Percentiles rank a stretch among this genome's conserved stretches.
Conservation (phyloP, 2,329 filamentous ascomycete species). For the Amauroascus verrucosus region DNA sequence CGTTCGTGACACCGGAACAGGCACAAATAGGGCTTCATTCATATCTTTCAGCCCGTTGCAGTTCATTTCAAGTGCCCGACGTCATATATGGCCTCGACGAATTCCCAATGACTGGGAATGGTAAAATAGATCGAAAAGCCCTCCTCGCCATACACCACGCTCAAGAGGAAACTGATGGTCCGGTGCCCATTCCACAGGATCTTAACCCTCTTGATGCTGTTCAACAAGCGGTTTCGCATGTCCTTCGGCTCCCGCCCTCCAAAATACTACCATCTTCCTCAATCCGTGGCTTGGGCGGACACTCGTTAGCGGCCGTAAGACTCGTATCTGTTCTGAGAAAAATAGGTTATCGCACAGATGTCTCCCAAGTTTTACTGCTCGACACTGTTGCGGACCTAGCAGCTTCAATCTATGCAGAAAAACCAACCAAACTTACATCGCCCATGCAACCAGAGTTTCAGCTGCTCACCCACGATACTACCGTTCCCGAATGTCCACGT, state of each 20-base stretch:
- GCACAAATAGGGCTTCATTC: not conserved
- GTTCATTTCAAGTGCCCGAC: slow-evolving; percentile 7
- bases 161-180: not conserved
- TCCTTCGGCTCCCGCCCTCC: not conserved
- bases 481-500: not conserved
- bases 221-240: not conserved
- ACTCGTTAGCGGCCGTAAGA: not conserved
- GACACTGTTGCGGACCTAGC: not conserved
- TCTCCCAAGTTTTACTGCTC: not conserved
- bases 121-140: not conserved
- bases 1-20: slow-evolving; percentile 14
- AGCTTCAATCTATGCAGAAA: not conserved
- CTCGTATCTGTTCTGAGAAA: not conserved
- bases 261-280: not conserved
- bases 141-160: not conserved
- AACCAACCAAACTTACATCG: not conserved
- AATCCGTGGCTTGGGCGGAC: slow-evolving; percentile 2
- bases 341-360: not conserved
- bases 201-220: not conserved
- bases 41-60: slow-evolving; percentile 4
- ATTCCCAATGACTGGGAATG: not conserved
- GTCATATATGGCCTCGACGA: not conserved
- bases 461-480: not conserved
- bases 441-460: no score
- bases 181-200: not conserved